Percentiles rank a stretch among this genome's conserved stretches.
Evolutionary conservation across 1,284 basidiomycete genomes (phyloP).

Genomic region (Sanghuangporus baumii): DNA sequence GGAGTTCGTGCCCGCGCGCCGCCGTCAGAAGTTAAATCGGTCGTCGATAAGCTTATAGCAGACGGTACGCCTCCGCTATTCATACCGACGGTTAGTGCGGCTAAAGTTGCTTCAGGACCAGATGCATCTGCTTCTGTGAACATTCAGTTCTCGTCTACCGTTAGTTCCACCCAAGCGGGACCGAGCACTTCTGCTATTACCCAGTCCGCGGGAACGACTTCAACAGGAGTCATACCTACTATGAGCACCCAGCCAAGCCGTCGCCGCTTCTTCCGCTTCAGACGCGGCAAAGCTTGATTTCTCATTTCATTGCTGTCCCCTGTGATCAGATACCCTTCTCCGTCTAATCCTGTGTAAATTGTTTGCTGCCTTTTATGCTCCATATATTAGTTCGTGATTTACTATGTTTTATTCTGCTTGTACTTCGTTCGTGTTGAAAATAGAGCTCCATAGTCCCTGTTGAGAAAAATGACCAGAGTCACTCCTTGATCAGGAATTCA

Average conservation of each 20-base stretch:
- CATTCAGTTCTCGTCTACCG: not conserved
- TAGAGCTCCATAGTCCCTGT: too few species aligned
- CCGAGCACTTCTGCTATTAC: not conserved
- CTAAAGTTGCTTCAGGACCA: not conserved
- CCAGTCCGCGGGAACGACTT: not conserved
- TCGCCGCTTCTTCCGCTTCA: slow-evolving; percentile 12
- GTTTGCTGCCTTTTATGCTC: too few species aligned
- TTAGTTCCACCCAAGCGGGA: not conserved
- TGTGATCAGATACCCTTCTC: not conserved
- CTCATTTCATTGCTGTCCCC: not conserved
- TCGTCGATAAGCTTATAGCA: not conserved
- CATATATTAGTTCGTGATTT: too few species aligned
- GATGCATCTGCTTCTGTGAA: not conserved
- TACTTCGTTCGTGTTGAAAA: too few species aligned
- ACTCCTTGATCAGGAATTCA: too few species aligned
- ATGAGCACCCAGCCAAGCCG: not conserved
- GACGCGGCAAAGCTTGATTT: not conserved
- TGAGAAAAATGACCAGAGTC: too few species aligned
- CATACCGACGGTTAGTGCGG: not conserved
- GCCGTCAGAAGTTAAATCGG: not conserved
- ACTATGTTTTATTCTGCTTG: too few species aligned
- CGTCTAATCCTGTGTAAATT: not conserved
- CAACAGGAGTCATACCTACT: not conserved
- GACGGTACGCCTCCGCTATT: slow-evolving; percentile 7
- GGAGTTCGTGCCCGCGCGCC: not conserved